Evolutionary conservation across 2,329 filamentous ascomycete species (phyloP), one percentile per base, ranked within the genome.

Genomic region (Monosporascus sp.): DNA sequence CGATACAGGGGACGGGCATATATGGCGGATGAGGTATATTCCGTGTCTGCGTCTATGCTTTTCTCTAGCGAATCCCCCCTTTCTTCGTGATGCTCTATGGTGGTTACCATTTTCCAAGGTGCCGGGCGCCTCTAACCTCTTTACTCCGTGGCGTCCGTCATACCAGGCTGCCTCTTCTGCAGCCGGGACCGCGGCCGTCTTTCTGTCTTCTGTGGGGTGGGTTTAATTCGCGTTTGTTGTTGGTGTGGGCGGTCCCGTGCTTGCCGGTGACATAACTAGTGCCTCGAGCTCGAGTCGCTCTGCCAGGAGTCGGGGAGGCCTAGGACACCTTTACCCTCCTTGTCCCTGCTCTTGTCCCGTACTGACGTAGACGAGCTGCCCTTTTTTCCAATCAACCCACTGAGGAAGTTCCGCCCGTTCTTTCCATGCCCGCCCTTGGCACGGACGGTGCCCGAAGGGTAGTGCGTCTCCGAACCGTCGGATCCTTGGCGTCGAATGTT

Each of bases 381-480:
- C 59, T 65, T 68, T 41, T 61, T 63, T 11, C 72, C 67, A 39
- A 76, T 75, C 27, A 77, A 69, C 0, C 72, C 70, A 46, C 68
- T 72, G 17, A 77, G 61, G 48, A 77, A 73, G 52, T 68, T 70
- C 7, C 73, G 68, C 17, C 72, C 68, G 27, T 74, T 69, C 52
- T 69, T 73, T 20, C 56, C 56, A 22, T 59, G 51, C 48, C 54
- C 59, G 9, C 69, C 65, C 52, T 70, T 76, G 24, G 65, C 64
- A 35, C 69, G 68, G 41, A 71, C 67, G 4, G 71, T 70, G 15
- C 64, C 67, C 4, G 65, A 60, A 14, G 65, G 59, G 24, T 62
- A 61, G 20, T 65, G 62, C 15, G 61, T 49, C 24, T 74, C 71
- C 37, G 63, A 57, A 47, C 59, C 62, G 20, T 65, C 65, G 5